A percentile compares a stretch with the other conserved stretches of the same genome.
These are phyloP conservation scores for Yamadazyma diospyri DNA, from an alignment of 1,139 yeast species.

Conservation along the genomic window DNA sequence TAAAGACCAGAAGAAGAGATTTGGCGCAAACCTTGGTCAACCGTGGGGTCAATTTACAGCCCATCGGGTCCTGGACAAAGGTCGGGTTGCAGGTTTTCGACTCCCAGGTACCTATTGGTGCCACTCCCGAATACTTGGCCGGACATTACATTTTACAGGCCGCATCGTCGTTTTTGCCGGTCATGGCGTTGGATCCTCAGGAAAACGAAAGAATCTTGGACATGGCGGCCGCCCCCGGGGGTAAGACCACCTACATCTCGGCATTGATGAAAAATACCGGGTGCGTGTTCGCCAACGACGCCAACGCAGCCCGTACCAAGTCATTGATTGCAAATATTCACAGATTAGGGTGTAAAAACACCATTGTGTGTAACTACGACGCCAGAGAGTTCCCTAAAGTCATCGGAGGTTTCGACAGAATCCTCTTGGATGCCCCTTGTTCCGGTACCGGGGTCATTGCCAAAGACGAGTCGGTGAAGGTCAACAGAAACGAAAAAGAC, in stretches of 20 bases:
- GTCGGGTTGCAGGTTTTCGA: conserved; percentile 96
- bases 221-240: conserved; percentile 99
- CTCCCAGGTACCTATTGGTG: conserved; percentile 98
- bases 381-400: conserved; percentile 98
- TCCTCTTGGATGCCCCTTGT: conserved; percentile 96
- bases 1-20: conserved; percentile 92
- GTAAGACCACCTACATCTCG: conserved; percentile 93
- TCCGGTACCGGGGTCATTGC: conserved; percentile 99
- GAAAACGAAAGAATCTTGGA: conserved; percentile 93
- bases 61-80: conserved; percentile 97
- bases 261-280: conserved; percentile 99
- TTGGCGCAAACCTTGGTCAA: conserved; percentile 92
- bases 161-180: conserved; percentile 96
- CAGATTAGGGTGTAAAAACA: conserved; percentile 93
- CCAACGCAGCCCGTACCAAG: conserved; percentile 93
- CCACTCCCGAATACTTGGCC: conserved; percentile 97
- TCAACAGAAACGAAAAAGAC: conserved; percentile 92
- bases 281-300: conserved; percentile 94
- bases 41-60: conserved; percentile 96
- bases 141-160: conserved; percentile 98
- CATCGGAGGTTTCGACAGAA: conserved; percentile 96
- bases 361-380: conserved; percentile 95
- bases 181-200: conserved; percentile 95
- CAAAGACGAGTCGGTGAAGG: conserved; percentile 93
- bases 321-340: conserved; percentile 96